phyloP scores from a whole-genome alignment of 1,284 basidiomycete species.

The Cryptococcus sp. region DNA sequence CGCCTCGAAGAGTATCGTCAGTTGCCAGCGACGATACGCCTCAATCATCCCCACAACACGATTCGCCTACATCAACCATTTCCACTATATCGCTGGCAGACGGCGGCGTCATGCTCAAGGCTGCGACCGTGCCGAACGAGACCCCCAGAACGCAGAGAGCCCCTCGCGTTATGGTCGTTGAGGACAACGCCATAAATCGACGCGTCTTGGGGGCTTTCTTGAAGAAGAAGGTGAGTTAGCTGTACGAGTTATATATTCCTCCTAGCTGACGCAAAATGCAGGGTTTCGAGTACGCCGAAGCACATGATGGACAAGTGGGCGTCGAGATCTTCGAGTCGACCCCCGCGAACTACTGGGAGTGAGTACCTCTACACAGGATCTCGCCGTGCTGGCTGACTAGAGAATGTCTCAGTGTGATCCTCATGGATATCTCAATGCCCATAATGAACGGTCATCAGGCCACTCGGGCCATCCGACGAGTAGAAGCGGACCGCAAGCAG shows the following conservation, averaged over 20 bases:
- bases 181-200: slow-evolving; percentile 68
- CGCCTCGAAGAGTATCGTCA: slow-evolving; percentile 15
- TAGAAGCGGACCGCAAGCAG: slow-evolving; percentile 63
- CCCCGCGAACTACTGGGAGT: slow-evolving; percentile 66
- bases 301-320: slow-evolving; percentile 79
- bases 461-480: slow-evolving; percentile 74
- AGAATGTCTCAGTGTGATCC: slow-evolving; percentile 64
- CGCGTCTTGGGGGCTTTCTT: slow-evolving; percentile 73
- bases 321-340: slow-evolving; percentile 72
- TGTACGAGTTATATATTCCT: not conserved
- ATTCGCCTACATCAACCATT: slow-evolving; percentile 50
- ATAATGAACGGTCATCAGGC: slow-evolving; percentile 85
- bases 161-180: slow-evolving; percentile 73
- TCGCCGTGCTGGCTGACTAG: not conserved
- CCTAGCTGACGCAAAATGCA: slow-evolving; percentile 40
- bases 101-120: slow-evolving; percentile 57
- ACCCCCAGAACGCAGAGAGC: slow-evolving; percentile 52
- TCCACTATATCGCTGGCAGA: slow-evolving; percentile 55
- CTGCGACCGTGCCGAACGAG: slow-evolving; percentile 44
- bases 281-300: slow-evolving; percentile 76
- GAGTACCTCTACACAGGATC: slow-evolving; percentile 42
- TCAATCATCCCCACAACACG: slow-evolving; percentile 18
- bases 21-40: slow-evolving; percentile 10
- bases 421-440: slow-evolving; percentile 92
- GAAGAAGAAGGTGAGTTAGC: slow-evolving; percentile 64